phyloP scores from a whole-genome alignment of 139 green algal species.

The Tetradesmus obliquus region DNA sequence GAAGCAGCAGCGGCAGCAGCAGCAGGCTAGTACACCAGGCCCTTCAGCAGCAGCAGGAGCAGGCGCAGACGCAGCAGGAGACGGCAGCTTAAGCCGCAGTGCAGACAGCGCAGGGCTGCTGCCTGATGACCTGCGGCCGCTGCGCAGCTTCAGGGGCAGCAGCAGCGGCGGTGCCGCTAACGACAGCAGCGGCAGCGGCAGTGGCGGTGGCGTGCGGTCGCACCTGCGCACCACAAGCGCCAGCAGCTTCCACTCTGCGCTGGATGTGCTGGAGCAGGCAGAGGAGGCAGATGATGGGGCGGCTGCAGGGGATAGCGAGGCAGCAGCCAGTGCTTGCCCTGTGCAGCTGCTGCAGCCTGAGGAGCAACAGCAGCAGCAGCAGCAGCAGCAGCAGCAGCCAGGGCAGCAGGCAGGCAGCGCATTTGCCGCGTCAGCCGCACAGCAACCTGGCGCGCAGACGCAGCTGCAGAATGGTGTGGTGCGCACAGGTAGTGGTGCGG shows the following conservation, averaged over 20 bases:
- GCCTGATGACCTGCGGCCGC: neutral
- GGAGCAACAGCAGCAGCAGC: neutral
- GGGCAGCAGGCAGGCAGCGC: neutral
- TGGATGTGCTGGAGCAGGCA: neutral
- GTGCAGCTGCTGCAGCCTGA: neutral
- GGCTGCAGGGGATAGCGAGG: neutral
- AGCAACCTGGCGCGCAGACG: neutral
- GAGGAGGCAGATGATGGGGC: neutral
- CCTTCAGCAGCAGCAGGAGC: neutral
- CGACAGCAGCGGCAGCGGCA: neutral
- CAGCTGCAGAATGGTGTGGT: neutral
- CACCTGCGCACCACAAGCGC: slow-evolving; percentile 26
- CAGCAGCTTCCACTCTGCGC: slow-evolving; percentile 34
- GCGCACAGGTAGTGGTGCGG: neutral
- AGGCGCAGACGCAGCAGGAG: neutral
- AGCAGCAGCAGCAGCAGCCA: neutral
- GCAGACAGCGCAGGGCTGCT: neutral
- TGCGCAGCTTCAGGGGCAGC: slow-evolving; percentile 5
- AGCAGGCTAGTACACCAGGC: neutral
- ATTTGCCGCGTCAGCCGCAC: neutral
- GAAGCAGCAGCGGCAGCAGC: neutral
- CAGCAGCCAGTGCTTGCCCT: neutral
- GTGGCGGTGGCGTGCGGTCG: neutral
- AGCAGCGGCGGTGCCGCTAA: neutral
- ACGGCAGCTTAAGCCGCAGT: neutral